Base-by-base conservation (phyloP, 768 basidiomycete species). In the Naganishia vishniacii region DNA sequence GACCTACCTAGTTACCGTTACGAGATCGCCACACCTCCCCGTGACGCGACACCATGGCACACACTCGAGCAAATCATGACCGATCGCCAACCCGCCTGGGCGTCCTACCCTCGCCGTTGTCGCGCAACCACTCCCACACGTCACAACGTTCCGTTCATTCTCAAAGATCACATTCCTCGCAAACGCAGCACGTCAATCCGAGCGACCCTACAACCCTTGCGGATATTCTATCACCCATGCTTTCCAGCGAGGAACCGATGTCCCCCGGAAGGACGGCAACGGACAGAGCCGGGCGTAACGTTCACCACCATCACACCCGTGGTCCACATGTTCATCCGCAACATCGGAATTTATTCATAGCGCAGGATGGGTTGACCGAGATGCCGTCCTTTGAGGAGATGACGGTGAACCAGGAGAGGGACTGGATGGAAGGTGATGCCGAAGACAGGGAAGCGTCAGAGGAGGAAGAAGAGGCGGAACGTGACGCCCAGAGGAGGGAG, bases 281-380 rank as follows among this genome's bases (percentile, higher is more conserved):
- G n/a, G n/a, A n/a, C n/a, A n/a, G n/a, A n/a, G n/a, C n/a, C n/a
- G n/a, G 32, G 3, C 15, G 40, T 7, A n/a, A 56, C 40, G 20
- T 25, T 31, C 53, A 41, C n/a, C 12, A 41, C n/a, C 23, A 23
- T 4, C n/a, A n/a, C n/a, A n/a, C n/a, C n/a, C n/a, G n/a, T n/a
- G n/a, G n/a, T n/a, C 20, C 34, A 9, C 62, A 63, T 29, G n/a
- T 51, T n/a, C 62, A 63, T 44, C 23, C 48, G n/a, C 62, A 63
- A 25, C 62, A 63, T 32, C 40, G 41, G 13, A 37, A 63, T 18
- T 20, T 63, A 16, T 63, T 63, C 40, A 49, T 63, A 6, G 29
- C 62, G 23, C 40, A 42, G 16, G 40, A 51, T 37, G 62, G 62
- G 16, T 40, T 40, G 9, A 63, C 40, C 4, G 40, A 26, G 18